phyloP scores from a whole-genome alignment of 129 eudicot species.

The Apium graveolens region DNA sequence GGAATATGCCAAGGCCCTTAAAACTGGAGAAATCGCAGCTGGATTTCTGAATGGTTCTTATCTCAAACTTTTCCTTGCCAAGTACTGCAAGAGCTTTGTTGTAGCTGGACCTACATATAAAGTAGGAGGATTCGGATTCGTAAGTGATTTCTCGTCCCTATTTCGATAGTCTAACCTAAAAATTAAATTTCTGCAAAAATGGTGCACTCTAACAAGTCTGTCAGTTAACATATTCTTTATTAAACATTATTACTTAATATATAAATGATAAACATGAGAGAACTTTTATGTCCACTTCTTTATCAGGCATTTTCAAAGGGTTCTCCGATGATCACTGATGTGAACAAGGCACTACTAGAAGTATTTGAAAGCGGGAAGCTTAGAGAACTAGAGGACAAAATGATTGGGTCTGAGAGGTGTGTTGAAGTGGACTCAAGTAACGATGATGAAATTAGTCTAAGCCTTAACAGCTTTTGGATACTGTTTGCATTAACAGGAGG shows the following conservation, averaged over 20 bases:
- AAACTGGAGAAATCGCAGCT: conserved; percentile 7
- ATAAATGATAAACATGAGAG: background rate
- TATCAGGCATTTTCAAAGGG: conserved; percentile 10
- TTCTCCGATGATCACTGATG: conserved; percentile 1
- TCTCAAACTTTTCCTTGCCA: conserved; percentile 14
- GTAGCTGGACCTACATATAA: conserved; percentile 4
- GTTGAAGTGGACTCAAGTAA: conserved; percentile 10
- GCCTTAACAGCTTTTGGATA: conserved; percentile 10
- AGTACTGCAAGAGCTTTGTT: conserved; percentile 13
- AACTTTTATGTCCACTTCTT: background rate
- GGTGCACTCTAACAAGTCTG: background rate
- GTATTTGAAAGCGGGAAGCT: conserved; percentile 12
- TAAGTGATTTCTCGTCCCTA: background rate
- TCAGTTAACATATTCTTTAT: background rate
- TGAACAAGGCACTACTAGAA: conserved; percentile 8
- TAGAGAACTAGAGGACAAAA: background rate
- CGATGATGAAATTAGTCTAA: conserved; percentile 3
- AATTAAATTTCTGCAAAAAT: background rate
- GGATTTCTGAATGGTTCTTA: conserved; percentile 8
- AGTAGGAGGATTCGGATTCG: conserved; percentile 14
- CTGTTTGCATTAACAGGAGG: conserved; percentile 12
- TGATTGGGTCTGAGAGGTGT: conserved; percentile 8
- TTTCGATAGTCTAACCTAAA: background rate
- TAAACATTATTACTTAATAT: too few relatives aligned
- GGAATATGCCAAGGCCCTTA: conserved; percentile 9